Evolutionary conservation across 441 rosid genomes (phyloP).

Genomic region (Syzygium malaccense): DNA sequence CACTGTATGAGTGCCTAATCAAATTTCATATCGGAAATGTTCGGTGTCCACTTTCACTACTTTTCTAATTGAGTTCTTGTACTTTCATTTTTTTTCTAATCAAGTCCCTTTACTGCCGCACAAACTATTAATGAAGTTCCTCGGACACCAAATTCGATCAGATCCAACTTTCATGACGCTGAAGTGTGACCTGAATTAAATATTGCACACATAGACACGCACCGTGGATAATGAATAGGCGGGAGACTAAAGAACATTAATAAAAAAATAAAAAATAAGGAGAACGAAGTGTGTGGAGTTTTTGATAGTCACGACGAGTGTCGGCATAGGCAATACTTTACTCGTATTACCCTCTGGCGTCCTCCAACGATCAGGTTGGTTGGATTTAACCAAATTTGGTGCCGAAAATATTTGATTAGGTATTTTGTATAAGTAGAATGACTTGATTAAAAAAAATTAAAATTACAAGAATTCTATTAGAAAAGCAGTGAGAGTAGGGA

Average conservation of each 20-base stretch:
- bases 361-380: not conserved
- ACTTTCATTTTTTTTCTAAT: not conserved
- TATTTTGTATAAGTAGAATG: not conserved
- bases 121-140: not conserved
- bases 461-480: not conserved
- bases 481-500: not conserved
- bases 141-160: not conserved
- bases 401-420: fast-evolving
- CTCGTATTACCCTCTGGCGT: not conserved
- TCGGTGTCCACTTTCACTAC: not conserved
- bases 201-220: not conserved
- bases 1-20: not conserved
- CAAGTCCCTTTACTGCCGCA: not conserved
- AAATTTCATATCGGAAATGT: not conserved
- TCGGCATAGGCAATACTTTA: not conserved
- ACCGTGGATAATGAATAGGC: not conserved
- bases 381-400: not conserved
- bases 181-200: not conserved
- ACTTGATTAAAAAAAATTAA: not conserved
- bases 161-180: not conserved
- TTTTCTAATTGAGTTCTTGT: not conserved
- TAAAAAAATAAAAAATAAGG: not conserved
- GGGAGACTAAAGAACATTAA: not conserved
- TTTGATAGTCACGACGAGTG: not conserved
- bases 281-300: not conserved